phyloP scores from a whole-genome alignment of 768 basidiomycete species.

The Serendipita sp. region DNA sequence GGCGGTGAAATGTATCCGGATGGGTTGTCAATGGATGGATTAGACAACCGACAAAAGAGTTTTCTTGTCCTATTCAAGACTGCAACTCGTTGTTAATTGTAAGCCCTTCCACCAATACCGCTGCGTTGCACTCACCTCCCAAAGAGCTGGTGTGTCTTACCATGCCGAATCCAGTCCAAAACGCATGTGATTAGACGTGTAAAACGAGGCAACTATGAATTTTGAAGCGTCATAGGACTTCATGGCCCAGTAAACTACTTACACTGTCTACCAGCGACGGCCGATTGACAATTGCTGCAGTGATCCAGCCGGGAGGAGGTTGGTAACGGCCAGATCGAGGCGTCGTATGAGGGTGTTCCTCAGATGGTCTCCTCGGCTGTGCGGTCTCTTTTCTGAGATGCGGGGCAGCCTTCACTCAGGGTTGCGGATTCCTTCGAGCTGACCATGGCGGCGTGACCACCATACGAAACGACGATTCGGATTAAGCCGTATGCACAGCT shows the following conservation, averaged over 20 bases:
- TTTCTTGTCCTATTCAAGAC: background rate
- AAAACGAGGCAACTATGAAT: too few relatives aligned
- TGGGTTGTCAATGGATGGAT: constrained; percentile 6
- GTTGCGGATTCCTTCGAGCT: background rate
- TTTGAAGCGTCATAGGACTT: too few relatives aligned
- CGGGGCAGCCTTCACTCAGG: background rate
- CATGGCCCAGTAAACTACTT: too few relatives aligned
- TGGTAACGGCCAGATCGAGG: too few relatives aligned
- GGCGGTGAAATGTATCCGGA: constrained; percentile 32
- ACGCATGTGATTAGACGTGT: too few relatives aligned
- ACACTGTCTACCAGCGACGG: too few relatives aligned
- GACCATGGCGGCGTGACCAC: constrained; percentile 1
- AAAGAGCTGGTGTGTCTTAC: background rate
- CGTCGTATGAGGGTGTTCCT: too few relatives aligned
- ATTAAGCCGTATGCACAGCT: constrained; percentile 1
- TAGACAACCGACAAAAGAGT: background rate
- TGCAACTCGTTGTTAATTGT: too few relatives aligned
- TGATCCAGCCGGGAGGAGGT: too few relatives aligned
- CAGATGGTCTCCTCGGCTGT: background rate
- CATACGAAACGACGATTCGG: background rate
- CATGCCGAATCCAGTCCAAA: too few relatives aligned
- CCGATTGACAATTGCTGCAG: too few relatives aligned
- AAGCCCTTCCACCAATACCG: too few relatives aligned
- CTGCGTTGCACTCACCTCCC: background rate
- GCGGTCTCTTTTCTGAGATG: background rate